phyloP scores from a whole-genome alignment of 805 yeast genomes.

The Saturnispora halmiae region DNA sequence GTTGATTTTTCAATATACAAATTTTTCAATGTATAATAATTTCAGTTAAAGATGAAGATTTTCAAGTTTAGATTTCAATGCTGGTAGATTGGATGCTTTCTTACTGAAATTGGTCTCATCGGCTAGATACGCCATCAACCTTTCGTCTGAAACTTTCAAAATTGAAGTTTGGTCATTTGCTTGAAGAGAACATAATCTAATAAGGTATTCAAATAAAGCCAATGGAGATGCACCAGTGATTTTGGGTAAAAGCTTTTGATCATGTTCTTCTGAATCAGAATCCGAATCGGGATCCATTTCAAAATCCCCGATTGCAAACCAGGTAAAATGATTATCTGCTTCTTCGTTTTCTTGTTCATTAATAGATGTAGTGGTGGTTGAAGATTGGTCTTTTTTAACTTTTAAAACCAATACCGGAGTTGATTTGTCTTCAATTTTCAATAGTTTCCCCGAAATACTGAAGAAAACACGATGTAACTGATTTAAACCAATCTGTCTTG shows the following conservation, averaged over 20 bases:
- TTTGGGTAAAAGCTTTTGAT: slow-evolving; percentile 11
- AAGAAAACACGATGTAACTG: slow-evolving; percentile 48
- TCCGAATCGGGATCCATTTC: slow-evolving; percentile 19
- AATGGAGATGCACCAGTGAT: slow-evolving; percentile 22
- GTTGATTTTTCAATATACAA: no score
- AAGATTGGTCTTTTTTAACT: slow-evolving; percentile 22
- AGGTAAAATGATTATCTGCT: slow-evolving; percentile 26
- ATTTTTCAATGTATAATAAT: slow-evolving; percentile 1
- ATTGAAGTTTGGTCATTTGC: slow-evolving; percentile 47
- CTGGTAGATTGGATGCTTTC: neutral
- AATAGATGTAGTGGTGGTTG: slow-evolving; percentile 12
- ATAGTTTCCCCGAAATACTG: slow-evolving; percentile 58
- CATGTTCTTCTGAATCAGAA: slow-evolving; percentile 22
- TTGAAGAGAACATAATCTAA: slow-evolving; percentile 53
- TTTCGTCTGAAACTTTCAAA: slow-evolving; percentile 54
- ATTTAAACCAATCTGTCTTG: slow-evolving; percentile 30
- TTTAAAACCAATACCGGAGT: slow-evolving; percentile 64
- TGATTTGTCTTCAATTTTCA: slow-evolving; percentile 51
- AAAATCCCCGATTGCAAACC: slow-evolving; percentile 46
- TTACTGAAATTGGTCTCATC: slow-evolving; percentile 37
- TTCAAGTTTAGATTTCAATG: slow-evolving; percentile 3
- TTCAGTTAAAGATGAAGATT: slow-evolving; percentile 1
- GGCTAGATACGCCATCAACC: slow-evolving; percentile 48
- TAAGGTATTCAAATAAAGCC: slow-evolving; percentile 53
- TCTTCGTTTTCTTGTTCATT: slow-evolving; percentile 7